phyloP scores from a whole-genome alignment of 352 stramenopile species.

The Saprolegnia diclina region DNA sequence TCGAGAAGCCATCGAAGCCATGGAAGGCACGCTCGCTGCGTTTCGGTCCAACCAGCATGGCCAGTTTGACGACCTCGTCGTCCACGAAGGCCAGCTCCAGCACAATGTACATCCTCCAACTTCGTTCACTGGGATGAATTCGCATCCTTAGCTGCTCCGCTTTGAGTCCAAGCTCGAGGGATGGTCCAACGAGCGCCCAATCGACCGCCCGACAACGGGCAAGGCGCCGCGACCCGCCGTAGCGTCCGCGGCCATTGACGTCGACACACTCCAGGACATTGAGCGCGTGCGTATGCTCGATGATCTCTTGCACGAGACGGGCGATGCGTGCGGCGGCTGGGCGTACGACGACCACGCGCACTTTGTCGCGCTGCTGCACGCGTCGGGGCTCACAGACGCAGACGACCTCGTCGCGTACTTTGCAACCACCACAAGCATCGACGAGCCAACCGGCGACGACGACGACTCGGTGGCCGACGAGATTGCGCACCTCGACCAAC shows the following conservation, averaged over 20 bases:
- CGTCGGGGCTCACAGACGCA: not conserved
- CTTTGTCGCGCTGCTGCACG: conserved; percentile 15
- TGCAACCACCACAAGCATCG: not conserved
- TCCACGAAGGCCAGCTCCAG: conserved; percentile 5
- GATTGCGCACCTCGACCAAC: not conserved
- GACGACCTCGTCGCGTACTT: not conserved
- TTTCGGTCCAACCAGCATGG: conserved; percentile 3
- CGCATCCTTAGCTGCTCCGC: conserved; percentile 3
- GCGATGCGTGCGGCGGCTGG: conserved; percentile 19
- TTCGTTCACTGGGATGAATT: not conserved
- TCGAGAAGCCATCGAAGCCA: conserved; percentile 17
- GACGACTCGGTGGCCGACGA: conserved; percentile 10
- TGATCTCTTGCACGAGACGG: conserved; percentile 1
- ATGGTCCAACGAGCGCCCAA: conserved; percentile 4
- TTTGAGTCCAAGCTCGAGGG: conserved; percentile 17
- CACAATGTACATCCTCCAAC: conserved; percentile 10
- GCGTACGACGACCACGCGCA: conserved; percentile 14
- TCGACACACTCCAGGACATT: not conserved
- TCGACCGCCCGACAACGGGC: not conserved
- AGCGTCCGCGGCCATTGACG: not conserved
- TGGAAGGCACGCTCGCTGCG: conserved; percentile 11
- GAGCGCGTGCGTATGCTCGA: conserved; percentile 17
- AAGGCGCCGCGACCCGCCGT: not conserved
- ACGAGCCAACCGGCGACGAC: not conserved
- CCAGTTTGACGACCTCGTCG: not conserved